These are phyloP conservation scores for Abrus pulchellus DNA, from an alignment of 306 rosid genomes.

Conservation along the genomic window DNA sequence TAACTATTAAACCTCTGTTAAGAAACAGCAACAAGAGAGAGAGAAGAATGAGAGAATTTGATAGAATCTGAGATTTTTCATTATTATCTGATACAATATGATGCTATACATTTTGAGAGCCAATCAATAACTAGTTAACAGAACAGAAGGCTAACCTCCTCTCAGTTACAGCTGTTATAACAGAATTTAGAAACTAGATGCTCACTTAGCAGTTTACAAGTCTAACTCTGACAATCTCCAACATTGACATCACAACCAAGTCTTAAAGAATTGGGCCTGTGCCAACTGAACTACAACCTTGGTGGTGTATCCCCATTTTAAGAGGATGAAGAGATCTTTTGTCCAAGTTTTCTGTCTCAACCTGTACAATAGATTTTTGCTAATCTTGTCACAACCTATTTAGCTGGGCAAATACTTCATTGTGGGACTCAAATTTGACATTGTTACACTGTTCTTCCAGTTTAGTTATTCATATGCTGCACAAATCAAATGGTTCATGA, in stretches of 20 bases:
- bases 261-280: slow-evolving; percentile 14
- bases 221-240: neutral
- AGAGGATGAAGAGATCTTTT: slow-evolving; percentile 32
- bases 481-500: neutral
- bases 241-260: neutral
- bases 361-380: slow-evolving; percentile 22
- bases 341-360: slow-evolving; percentile 37
- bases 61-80: too few relatives aligned
- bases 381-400: neutral
- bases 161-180: too few relatives aligned
- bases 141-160: too few relatives aligned
- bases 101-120: too few relatives aligned
- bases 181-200: too few relatives aligned
- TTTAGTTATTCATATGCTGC: slow-evolving; percentile 3
- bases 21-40: too few relatives aligned
- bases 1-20: slow-evolving; percentile 10
- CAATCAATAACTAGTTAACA: too few relatives aligned
- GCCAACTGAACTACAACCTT: slow-evolving; percentile 26
- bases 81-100: too few relatives aligned
- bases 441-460: neutral
- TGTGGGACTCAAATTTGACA: neutral
- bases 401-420: neutral
- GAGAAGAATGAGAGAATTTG: too few relatives aligned
- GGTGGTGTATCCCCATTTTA: slow-evolving; percentile 25
- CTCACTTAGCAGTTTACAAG: too few relatives aligned